A percentile compares a stretch with the other conserved stretches of the same genome.
Conservation (phyloP, 805 yeast genomes). For the Cyberlindnera misumaiensis region DNA sequence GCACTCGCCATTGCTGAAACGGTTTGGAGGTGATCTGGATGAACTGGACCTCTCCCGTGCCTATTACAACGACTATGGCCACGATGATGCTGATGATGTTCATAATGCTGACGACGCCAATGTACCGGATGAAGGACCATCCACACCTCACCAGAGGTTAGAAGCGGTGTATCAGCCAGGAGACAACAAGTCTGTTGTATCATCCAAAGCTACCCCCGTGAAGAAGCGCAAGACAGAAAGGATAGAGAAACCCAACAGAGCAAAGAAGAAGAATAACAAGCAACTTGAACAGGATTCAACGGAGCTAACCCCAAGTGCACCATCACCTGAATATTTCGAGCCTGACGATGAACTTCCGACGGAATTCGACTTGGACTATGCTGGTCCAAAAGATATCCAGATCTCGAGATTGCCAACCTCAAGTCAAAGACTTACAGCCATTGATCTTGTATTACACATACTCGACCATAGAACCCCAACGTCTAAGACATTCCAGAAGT, state of each 20-base stretch:
- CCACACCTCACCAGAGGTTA: neutral
- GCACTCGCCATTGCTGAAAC: neutral
- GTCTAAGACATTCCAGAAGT: constrained; percentile 11
- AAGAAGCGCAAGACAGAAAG: neutral
- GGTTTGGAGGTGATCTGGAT: neutral
- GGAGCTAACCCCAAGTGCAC: too few species aligned
- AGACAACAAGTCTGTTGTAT: constrained; percentile 9
- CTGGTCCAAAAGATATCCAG: constrained; percentile 8
- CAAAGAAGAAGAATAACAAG: too few species aligned
- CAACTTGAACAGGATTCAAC: too few species aligned
- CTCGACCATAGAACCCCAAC: constrained; percentile 3
- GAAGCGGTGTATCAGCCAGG: neutral
- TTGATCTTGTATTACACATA: constrained; percentile 15
- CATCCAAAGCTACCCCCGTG: constrained; percentile 8
- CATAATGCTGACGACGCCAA: neutral
- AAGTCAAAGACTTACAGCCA: constrained; percentile 14
- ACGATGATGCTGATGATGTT: neutral
- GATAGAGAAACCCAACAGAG: too few species aligned
- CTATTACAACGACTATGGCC: neutral
- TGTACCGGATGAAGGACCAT: neutral
- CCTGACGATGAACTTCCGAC: neutral
- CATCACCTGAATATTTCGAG: too few species aligned
- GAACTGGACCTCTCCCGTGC: neutral
- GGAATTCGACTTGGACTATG: constrained; percentile 1
- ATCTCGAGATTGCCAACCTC: constrained; percentile 21